These are phyloP conservation scores for Claviceps sp. DNA, from an alignment of 2,329 filamentous ascomycete species.

Conservation along the genomic window DNA sequence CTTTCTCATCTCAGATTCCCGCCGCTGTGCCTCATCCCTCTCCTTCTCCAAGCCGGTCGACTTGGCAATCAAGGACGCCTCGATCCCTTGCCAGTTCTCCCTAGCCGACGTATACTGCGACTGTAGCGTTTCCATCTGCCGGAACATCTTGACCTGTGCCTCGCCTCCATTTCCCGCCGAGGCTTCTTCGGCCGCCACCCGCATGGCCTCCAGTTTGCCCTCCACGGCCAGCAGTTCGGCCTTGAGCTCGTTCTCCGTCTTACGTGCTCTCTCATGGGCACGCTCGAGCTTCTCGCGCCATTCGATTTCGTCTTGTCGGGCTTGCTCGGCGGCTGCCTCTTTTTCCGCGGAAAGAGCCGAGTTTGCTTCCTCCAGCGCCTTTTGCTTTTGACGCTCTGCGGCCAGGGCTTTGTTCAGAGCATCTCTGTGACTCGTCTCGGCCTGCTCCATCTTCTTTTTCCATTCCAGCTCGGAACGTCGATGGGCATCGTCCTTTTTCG, in stretches of 20 bases:
- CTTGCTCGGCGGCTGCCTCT: conserved; percentile 57
- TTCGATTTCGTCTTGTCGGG: conserved; percentile 55
- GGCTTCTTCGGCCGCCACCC: conserved; percentile 75
- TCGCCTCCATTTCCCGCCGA: conserved; percentile 73
- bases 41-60: conserved; percentile 75
- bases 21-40: conserved; percentile 68
- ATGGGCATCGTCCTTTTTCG: conserved; percentile 49
- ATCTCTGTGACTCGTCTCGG: conserved; percentile 51
- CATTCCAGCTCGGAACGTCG: conserved; percentile 57
- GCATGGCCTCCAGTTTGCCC: conserved; percentile 78
- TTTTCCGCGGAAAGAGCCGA: conserved; percentile 66
- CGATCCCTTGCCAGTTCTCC: conserved; percentile 96
- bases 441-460: conserved; percentile 50
- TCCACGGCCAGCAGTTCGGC: conserved; percentile 69
- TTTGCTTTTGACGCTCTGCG: conserved; percentile 44
- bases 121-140: conserved; percentile 90
- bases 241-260: conserved; percentile 64
- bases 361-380: conserved; percentile 43
- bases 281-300: conserved; percentile 60
- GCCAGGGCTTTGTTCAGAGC: conserved; percentile 55
- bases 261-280: conserved; percentile 55
- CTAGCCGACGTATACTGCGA: conserved; percentile 89
- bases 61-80: conserved; percentile 68
- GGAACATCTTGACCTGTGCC: conserved; percentile 74
- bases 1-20: conserved; percentile 76